Evolutionary conservation across 352 stramenopile genomes (phyloP), one percentile per base, ranked within the genome.

Genomic region (Pythium folliculosum): DNA sequence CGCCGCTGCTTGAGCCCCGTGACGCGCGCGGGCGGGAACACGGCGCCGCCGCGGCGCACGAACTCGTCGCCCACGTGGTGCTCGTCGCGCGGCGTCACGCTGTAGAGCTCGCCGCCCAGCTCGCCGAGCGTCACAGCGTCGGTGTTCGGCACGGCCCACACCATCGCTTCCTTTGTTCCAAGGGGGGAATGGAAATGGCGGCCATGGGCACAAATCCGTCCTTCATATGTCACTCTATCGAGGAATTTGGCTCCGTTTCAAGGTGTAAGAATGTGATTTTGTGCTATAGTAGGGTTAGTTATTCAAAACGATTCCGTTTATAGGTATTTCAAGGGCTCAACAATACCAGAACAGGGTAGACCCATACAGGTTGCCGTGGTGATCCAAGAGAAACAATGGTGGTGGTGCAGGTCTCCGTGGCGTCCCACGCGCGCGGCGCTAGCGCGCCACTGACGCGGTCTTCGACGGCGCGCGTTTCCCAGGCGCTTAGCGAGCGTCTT

Each of bases 51-150:
- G 22, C 74, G 78, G 5, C 81, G 80, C 30, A 90, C 71, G 54
- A 90, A 93, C 47, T 77, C 81, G 65, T 91, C 83, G 35, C 82
- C 84, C 5, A 91, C 17, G 59, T 86, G 82, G 14, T 72, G 60
- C 43, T 88, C 74, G 53, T 91, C 82, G 16, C 76, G 69, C 14
- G 81, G 73, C 3, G 79, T 80, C 21, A 92, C 80, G 66, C 81
- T 91, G 69, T 89, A 86, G 40, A 94, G 75, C 75, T 91, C 84
- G 37, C 84, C 81, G 59, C 81, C 68, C 50, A 91, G 78, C 72
- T 94, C 86, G 12, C 86, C 86, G 19, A 94, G 75, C 69, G 86
- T 92, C 77, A 92, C 84, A 51, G 85, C 78, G 58, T 90, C 81
- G 27, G 60, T 56, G n/a, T 72, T 77, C 21, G 85, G 85, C 57